Evolutionary conservation across 2,329 filamentous ascomycete genomes (phyloP), one percentile per base, ranked within the genome.

Genomic region (Bipolaris sorokiniana): DNA sequence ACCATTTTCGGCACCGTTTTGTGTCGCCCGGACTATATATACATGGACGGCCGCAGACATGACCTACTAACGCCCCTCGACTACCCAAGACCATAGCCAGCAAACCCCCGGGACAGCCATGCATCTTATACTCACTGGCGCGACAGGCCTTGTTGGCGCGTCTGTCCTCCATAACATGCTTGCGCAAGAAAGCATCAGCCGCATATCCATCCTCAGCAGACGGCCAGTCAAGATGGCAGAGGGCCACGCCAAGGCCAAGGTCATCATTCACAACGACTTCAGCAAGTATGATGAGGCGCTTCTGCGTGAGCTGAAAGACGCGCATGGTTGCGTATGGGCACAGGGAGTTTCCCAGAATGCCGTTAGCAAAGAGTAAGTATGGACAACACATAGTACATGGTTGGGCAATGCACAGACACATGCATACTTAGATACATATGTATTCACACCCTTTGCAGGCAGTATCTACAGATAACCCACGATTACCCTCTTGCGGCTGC

Each of bases 291-390:
- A 84, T 34, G 65, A 81, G 16, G 78, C 80, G 0, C 63, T 91
- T 2, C 79, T 92, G 9, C 74, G 77, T 3, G 79, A 88, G 68
- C 79, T 93, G 0, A 80, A 82, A 50, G 89, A 85, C 20, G 90
- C 89, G 0, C 78, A 83, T 7, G 89, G 87, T 1, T 89, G 86
- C 57, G 87, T 92, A 1, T 93, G 90, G 90, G 89, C 90, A 0
- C 79, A 89, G 70, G 90, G 90, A 0, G 86, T 88, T 46, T 86
- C 84, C 59, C 83, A 87, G 66, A 85, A 74, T 10, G 77, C 82
- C 38, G 88, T 90, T 7, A 70, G 70, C 54, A 85, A 84, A 58
- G 84, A 88, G 83, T 88, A 67, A 58, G 82, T 69, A 20, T 56
- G n/a, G n/a, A 5, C 26, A 18, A 22, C 15, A 34, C 56, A 20